phyloP scores from a whole-genome alignment of 306 rosid species.

The Gillenia trifoliata region DNA sequence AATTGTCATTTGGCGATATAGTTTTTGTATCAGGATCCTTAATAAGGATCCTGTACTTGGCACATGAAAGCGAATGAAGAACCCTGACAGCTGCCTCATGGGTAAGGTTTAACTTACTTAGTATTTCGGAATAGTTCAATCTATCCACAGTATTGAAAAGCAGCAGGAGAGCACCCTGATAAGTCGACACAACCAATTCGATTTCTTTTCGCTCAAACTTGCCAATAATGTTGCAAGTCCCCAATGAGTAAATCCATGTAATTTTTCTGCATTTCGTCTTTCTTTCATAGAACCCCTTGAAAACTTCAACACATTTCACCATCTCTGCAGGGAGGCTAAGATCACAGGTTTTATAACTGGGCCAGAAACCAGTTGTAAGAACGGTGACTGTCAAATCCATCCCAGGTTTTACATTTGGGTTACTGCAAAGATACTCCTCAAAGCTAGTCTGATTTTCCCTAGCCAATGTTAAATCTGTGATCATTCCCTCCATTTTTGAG shows the following conservation, averaged over 20 bases:
- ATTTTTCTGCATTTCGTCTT: constrained; percentile 58
- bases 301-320: constrained; percentile 69
- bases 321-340: constrained; percentile 68
- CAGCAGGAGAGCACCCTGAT: constrained; percentile 68
- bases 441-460: constrained; percentile 55
- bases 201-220: constrained; percentile 59
- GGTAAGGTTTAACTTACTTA: constrained; percentile 56
- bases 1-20: constrained; percentile 41
- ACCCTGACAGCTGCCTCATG: constrained; percentile 47
- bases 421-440: constrained; percentile 50
- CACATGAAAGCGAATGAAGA: constrained; percentile 73
- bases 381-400: constrained; percentile 63
- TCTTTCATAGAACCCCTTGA: constrained; percentile 56
- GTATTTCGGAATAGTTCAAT: constrained; percentile 59
- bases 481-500: constrained; percentile 89
- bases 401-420: constrained; percentile 49
- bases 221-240: constrained; percentile 59
- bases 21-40: constrained; percentile 57
- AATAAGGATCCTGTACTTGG: constrained; percentile 58
- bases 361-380: constrained; percentile 82
- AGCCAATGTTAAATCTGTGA: constrained; percentile 58
- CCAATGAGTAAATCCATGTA: constrained; percentile 75
- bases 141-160: constrained; percentile 59
- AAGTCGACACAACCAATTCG: constrained; percentile 65
- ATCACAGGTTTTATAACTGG: constrained; percentile 68